These are phyloP conservation scores for Vaccinium macrocarpon DNA, from an alignment of 148 eudicot species.

Conservation along the genomic window DNA sequence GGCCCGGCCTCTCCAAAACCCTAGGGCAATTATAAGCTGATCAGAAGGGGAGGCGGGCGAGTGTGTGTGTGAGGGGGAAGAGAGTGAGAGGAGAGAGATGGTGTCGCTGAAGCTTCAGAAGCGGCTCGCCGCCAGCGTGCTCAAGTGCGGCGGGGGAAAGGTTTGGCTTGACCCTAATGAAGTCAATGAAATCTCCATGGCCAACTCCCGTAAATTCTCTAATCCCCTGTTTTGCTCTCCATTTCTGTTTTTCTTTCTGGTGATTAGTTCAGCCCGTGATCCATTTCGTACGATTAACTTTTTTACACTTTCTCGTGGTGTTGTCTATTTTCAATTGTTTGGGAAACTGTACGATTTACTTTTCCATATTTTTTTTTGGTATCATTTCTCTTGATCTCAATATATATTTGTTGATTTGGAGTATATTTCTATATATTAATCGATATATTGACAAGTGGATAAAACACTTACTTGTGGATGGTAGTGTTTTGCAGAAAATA, in stretches of 20 bases:
- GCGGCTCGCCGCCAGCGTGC: slow-evolving; percentile 69
- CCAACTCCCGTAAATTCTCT: slow-evolving; percentile 63
- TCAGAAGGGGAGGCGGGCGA: neutral
- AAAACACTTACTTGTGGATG: neutral
- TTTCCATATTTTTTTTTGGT: neutral
- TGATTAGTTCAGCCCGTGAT: neutral
- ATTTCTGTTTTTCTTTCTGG: neutral
- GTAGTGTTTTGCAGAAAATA: neutral
- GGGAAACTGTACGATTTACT: neutral
- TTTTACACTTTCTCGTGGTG: neutral
- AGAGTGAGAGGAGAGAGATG: slow-evolving; percentile 32
- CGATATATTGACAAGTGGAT: neutral
- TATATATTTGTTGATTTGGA: neutral
- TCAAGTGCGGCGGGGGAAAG: slow-evolving; percentile 75
- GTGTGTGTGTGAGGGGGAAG: neutral
- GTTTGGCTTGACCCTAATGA: slow-evolving; percentile 92
- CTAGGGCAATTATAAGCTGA: neutral
- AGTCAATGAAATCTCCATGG: slow-evolving; percentile 81
- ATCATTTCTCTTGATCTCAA: neutral
- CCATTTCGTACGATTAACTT: neutral
- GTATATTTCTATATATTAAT: neutral
- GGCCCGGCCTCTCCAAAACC: neutral
- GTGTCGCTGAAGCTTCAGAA: slow-evolving; percentile 82
- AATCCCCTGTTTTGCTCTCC: neutral
- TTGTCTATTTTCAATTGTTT: neutral